Base-by-base conservation (phyloP, 2,329 filamentous ascomycete species). In the Curvularia verruculosa region DNA sequence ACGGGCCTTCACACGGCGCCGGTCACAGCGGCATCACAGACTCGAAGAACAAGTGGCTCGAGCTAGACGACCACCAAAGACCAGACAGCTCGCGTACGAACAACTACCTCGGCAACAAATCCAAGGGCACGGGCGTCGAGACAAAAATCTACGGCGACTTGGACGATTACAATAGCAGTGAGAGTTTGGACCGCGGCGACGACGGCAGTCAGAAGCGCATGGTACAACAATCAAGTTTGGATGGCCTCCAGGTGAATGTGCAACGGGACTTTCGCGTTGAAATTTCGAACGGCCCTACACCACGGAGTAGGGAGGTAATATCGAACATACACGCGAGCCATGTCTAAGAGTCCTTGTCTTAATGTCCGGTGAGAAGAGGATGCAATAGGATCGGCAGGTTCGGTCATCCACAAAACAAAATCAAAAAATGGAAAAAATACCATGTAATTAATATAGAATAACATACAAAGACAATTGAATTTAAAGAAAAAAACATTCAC, bases 101-200 rank as follows among this genome's bases (percentile, higher is more conserved):
- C 1, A 39, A 15, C 9, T 49, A 37, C 15, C 15, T 49, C 0
- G 19, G 34, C 2, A 24, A 18, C 4, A 52, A 37, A 10, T 15
- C 36, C 10, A 56, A 44, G 9, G 44, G 23, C 0, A n/a, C 19
- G 1, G 49, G 54, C 1, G 37, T 56, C 0, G 49, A 56, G 18
- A 56, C 54, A 1, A 53, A 53, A 2, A 56, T 53, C 7, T 56
- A 56, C 18, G 54, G 54, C 3, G 49, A 56, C n/a, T 0, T 56
- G 10, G 54, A 56, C 15, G 36, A 53, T 5, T 47, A 48, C 19
- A 47, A 40, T 18, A 52, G 45, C 12, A 18, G 26, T 19, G 34
- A 37, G 19, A 37, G 43, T 15, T 8, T 19, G 19, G 31, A 28
- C 24, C 31, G 26, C 5, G 2, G 6, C 12, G 46, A 49, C 3